phyloP scores from a whole-genome alignment of 805 yeast species.

The Kluyveromyces lactis region DNA sequence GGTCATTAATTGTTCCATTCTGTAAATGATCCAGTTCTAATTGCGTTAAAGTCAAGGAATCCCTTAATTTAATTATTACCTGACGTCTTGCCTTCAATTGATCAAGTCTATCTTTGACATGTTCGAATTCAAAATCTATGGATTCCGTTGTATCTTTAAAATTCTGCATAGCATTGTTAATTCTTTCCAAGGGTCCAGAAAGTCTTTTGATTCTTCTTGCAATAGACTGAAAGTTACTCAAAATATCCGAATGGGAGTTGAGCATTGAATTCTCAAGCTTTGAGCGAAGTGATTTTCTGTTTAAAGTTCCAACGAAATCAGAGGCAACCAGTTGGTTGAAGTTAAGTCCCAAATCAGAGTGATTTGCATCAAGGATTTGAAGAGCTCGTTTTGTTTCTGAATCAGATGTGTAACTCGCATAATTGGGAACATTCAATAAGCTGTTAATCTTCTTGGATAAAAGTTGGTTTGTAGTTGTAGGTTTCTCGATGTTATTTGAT shows the following conservation, averaged over 20 bases:
- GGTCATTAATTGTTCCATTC: constrained; percentile 34
- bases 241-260: constrained; percentile 43
- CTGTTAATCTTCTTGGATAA: constrained; percentile 30
- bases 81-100: constrained; percentile 37
- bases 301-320: constrained; percentile 45
- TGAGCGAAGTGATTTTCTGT: constrained; percentile 52
- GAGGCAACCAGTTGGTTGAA: constrained; percentile 37
- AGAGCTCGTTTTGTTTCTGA: constrained; percentile 30
- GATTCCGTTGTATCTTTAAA: background rate
- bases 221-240: constrained; percentile 38
- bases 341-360: constrained; percentile 14
- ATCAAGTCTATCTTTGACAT: constrained; percentile 12
- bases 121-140: constrained; percentile 9
- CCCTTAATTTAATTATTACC: constrained; percentile 45
- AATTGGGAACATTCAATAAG: constrained; percentile 26
- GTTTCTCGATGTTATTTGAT: constrained; percentile 1
- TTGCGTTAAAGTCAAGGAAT: constrained; percentile 59
- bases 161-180: constrained; percentile 4
- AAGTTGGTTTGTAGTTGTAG: constrained; percentile 10
- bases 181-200: constrained; percentile 19
- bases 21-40: constrained; percentile 57
- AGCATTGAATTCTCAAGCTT: constrained; percentile 54
- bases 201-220: constrained; percentile 34
- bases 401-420: constrained; percentile 24
- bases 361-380: constrained; percentile 28